Evolutionary conservation across 2,329 filamentous ascomycete species (phyloP).

Genomic region (Raffaelea deltoideospora): DNA sequence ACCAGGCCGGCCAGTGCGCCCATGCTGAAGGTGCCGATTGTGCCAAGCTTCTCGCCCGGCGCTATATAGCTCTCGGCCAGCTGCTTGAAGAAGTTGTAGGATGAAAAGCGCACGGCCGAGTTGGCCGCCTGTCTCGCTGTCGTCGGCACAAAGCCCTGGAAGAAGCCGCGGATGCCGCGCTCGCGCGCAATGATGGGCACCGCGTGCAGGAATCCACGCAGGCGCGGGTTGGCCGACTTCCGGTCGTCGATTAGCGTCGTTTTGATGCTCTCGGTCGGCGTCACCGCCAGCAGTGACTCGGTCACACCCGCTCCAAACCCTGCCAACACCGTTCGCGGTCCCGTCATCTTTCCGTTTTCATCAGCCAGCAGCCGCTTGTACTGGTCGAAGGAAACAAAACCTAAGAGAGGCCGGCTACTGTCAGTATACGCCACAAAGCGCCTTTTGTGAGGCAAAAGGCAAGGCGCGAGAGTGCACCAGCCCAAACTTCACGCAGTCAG

Average conservation of each 20-base stretch:
- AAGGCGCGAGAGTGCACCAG: too few species aligned
- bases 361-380: slow-evolving; percentile 78
- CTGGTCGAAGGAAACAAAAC: slow-evolving; percentile 91
- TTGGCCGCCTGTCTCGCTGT: slow-evolving; percentile 92
- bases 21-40: slow-evolving; percentile 76
- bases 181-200: slow-evolving; percentile 77
- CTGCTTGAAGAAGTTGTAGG: slow-evolving; percentile 83
- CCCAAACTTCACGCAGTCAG: slow-evolving; percentile 24
- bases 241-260: slow-evolving; percentile 96
- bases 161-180: slow-evolving; percentile 79
- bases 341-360: slow-evolving; percentile 73
- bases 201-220: slow-evolving; percentile 86
- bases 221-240: slow-evolving; percentile 69
- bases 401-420: slow-evolving; percentile 25
- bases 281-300: slow-evolving; percentile 84
- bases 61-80: slow-evolving; percentile 82
- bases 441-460: too few species aligned
- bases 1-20: slow-evolving; percentile 80
- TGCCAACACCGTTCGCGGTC: slow-evolving; percentile 78
- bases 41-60: slow-evolving; percentile 86
- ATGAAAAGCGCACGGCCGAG: slow-evolving; percentile 77
- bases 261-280: slow-evolving; percentile 96
- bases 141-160: slow-evolving; percentile 91
- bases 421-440: too few species aligned
- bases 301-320: slow-evolving; percentile 92